phyloP scores from a whole-genome alignment of 257 asterid genomes.

The Capsicum pubescens region DNA sequence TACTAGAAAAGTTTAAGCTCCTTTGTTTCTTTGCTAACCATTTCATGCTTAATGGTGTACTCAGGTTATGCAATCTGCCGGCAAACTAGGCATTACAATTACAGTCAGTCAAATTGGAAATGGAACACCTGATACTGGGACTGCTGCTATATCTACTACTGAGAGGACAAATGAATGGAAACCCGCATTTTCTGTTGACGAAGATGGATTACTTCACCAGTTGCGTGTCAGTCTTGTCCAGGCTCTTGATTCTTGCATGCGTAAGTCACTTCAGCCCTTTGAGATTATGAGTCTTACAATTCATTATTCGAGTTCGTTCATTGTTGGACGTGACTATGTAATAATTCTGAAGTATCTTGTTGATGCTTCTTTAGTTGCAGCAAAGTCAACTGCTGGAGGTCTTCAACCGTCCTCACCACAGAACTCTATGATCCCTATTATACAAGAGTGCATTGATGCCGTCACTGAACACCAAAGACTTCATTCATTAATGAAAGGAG shows the following conservation, averaged over 20 bases:
- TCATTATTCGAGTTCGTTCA: slow-evolving; percentile 4
- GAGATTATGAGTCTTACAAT: not conserved
- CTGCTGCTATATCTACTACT: slow-evolving; percentile 58
- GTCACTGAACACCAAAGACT: slow-evolving; percentile 94
- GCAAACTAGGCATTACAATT: slow-evolving; percentile 68
- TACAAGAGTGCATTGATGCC: slow-evolving; percentile 88
- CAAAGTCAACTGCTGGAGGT: slow-evolving; percentile 53
- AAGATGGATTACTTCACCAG: slow-evolving; percentile 89
- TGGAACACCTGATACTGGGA: slow-evolving; percentile 56
- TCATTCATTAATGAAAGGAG: slow-evolving; percentile 87
- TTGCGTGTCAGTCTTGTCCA: slow-evolving; percentile 78
- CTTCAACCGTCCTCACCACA: slow-evolving; percentile 71
- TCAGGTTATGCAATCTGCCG: slow-evolving; percentile 86
- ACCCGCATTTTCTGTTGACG: slow-evolving; percentile 83
- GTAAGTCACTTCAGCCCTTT: slow-evolving; percentile 41
- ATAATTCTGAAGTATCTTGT: slow-evolving; percentile 20
- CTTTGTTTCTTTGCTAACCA: not conserved
- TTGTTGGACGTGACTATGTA: slow-evolving; percentile 2
- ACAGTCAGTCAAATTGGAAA: slow-evolving; percentile 82
- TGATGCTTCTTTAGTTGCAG: slow-evolving; percentile 43
- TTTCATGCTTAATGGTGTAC: slow-evolving; percentile 17
- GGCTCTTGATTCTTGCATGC: slow-evolving; percentile 66
- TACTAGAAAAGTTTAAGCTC: not conserved
- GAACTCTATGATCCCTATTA: slow-evolving; percentile 52
- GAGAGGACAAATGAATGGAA: slow-evolving; percentile 77